These are phyloP conservation scores for Magnolia sinica DNA, from an alignment of 164 flowering plant genomes.

Conservation along the genomic window DNA sequence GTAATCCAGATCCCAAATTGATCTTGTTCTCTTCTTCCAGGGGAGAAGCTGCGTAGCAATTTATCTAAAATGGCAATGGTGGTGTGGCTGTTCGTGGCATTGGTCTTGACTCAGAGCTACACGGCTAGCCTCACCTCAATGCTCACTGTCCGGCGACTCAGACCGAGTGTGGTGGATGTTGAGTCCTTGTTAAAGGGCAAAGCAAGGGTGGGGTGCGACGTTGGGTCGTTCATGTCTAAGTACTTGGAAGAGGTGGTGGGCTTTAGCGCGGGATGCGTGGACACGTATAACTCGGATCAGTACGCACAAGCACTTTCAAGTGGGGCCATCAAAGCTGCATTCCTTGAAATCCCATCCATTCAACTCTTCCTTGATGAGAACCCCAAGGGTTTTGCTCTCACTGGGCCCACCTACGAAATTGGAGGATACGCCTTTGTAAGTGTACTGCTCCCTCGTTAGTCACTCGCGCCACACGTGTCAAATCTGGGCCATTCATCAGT, in stretches of 20 bases:
- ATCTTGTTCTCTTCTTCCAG: constrained; percentile 16
- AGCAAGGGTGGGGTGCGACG: constrained; percentile 31
- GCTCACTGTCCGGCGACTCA: constrained; percentile 39
- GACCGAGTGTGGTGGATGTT: constrained; percentile 34
- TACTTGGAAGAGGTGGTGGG: constrained; percentile 19
- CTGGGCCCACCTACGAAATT: constrained; percentile 18
- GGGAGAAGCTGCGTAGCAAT: constrained; percentile 36
- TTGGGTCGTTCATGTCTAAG: constrained; percentile 25
- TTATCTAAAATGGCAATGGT: constrained; percentile 37
- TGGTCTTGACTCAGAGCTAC: constrained; percentile 40
- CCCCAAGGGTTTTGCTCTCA: constrained; percentile 20
- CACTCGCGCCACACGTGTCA: too few species aligned
- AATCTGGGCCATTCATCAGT: background rate
- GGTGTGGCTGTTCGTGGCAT: constrained; percentile 43
- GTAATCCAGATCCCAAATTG: background rate
- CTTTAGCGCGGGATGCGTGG: constrained; percentile 16
- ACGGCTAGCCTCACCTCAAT: constrained; percentile 42
- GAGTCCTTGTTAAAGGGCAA: constrained; percentile 20
- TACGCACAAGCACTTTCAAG: constrained; percentile 18
- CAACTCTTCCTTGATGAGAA: constrained; percentile 29
- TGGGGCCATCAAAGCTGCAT: constrained; percentile 35
- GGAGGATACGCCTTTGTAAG: constrained; percentile 26
- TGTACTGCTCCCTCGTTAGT: background rate
- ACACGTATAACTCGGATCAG: constrained; percentile 12
- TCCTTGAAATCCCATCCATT: constrained; percentile 41